These are phyloP conservation scores for Hanseniaspora nectarophila DNA, from an alignment of 805 yeast species.

Conservation along the genomic window DNA sequence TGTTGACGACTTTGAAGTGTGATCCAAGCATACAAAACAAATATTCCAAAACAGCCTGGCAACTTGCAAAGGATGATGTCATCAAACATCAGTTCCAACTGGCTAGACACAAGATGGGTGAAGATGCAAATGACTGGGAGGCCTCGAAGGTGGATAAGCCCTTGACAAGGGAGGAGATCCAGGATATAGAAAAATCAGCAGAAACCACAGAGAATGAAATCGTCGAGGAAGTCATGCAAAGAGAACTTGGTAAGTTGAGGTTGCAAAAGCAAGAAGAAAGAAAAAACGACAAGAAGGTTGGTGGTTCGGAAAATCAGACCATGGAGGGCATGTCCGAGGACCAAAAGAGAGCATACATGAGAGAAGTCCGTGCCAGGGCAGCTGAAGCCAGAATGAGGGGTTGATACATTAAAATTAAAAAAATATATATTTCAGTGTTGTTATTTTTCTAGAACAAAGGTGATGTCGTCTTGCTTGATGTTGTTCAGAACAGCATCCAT, in stretches of 20 bases:
- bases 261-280: slow-evolving; percentile 30
- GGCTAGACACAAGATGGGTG: slow-evolving; percentile 58
- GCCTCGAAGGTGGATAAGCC: slow-evolving; percentile 53
- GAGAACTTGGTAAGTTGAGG: slow-evolving; percentile 33
- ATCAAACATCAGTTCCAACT: slow-evolving; percentile 51
- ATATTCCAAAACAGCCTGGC: slow-evolving; percentile 55
- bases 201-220: slow-evolving; percentile 31
- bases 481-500: slow-evolving; percentile 14
- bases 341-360: slow-evolving; percentile 66
- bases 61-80: slow-evolving; percentile 41
- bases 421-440: slow-evolving; percentile 22
- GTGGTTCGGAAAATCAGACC: slow-evolving; percentile 30
- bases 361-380: slow-evolving; percentile 93
- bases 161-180: slow-evolving; percentile 44
- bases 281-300: slow-evolving; percentile 21
- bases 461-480: background rate
- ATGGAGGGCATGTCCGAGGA: slow-evolving; percentile 56
- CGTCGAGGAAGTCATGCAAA: slow-evolving; percentile 33
- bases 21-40: slow-evolving; percentile 51
- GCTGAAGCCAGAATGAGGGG: slow-evolving; percentile 71
- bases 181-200: slow-evolving; percentile 29
- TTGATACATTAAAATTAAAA: slow-evolving; percentile 31
- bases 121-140: slow-evolving; percentile 57
- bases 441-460: slow-evolving; percentile 15
- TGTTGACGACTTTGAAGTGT: slow-evolving; percentile 54